Percentiles rank a stretch among this genome's conserved stretches.
Conservation (phyloP, 371 early-diverging fungal species). For the Haplosporangium sp. region DNA sequence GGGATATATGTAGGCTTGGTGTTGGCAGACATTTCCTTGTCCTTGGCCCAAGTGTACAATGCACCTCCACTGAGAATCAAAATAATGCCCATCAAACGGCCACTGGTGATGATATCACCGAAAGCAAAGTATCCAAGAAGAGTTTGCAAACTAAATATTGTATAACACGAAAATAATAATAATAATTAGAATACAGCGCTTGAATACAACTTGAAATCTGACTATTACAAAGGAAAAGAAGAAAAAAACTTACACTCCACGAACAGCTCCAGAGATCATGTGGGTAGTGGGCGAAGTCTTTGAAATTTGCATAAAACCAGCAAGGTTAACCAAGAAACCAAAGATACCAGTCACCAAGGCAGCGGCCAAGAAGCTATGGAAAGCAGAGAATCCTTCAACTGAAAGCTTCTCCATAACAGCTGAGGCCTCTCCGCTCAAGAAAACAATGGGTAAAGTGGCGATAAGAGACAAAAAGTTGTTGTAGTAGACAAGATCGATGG, state of each 20-base stretch:
- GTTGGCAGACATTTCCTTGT: constrained; percentile 43
- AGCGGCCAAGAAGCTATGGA: constrained; percentile 54
- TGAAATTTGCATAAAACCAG: constrained; percentile 71
- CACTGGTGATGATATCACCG: constrained; percentile 57
- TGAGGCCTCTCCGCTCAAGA: constrained; percentile 57
- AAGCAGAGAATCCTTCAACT: constrained; percentile 9
- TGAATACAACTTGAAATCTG: neutral
- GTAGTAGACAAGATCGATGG: constrained; percentile 68
- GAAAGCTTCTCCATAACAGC: neutral
- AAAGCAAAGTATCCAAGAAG: constrained; percentile 60
- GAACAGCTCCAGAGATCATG: constrained; percentile 60
- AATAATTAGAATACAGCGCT: neutral
- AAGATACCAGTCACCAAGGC: constrained; percentile 62
- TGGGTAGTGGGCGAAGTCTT: constrained; percentile 70
- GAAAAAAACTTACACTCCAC: constrained; percentile 55
- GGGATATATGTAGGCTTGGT: constrained; percentile 44
- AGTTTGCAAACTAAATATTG: constrained; percentile 57
- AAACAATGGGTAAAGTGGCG: constrained; percentile 58
- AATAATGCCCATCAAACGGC: constrained; percentile 58
- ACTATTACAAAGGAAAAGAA: neutral
- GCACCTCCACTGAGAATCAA: constrained; percentile 60
- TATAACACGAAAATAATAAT: neutral
- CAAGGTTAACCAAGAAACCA: constrained; percentile 69
- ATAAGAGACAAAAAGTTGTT: constrained; percentile 65
- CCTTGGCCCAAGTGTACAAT: constrained; percentile 60